phyloP scores from a whole-genome alignment of 306 rosid species.

The Glycine latifolia region DNA sequence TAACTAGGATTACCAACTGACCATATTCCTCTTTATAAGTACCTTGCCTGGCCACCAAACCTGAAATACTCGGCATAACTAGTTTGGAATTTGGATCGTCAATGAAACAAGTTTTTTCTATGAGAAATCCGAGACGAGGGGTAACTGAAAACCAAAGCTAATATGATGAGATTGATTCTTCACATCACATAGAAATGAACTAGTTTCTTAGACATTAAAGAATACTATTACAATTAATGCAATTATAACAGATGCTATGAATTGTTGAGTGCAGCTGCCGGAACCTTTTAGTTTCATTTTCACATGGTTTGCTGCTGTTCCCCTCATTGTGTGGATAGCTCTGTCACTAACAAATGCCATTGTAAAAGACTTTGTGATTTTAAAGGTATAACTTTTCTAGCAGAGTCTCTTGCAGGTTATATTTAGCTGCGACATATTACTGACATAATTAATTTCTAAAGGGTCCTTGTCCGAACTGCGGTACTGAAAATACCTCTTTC shows the following conservation, averaged over 20 bases:
- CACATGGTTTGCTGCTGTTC: constrained; percentile 99
- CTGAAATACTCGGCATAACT: neutral
- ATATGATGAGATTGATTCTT: constrained; percentile 26
- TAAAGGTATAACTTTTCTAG: constrained; percentile 66
- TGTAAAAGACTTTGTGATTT: constrained; percentile 80
- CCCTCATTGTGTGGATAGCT: constrained; percentile 83
- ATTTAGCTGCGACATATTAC: neutral
- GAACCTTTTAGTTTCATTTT: constrained; percentile 95
- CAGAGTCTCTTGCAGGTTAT: neutral
- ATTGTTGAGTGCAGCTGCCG: constrained; percentile 76
- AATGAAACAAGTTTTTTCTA: neutral
- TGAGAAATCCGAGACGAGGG: constrained; percentile 13
- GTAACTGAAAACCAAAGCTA: constrained; percentile 7
- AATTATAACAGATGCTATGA: constrained; percentile 35
- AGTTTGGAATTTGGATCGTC: neutral
- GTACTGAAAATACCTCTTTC: constrained; percentile 88
- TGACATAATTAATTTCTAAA: constrained; percentile 38
- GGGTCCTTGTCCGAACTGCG: constrained; percentile 98
- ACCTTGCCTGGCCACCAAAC: constrained; percentile 7
- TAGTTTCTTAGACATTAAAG: neutral
- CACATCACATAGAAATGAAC: neutral
- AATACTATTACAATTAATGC: neutral
- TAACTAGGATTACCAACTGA: neutral
- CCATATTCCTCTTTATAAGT: neutral
- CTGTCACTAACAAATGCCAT: constrained; percentile 71